Evolutionary conservation across 306 rosid species (phyloP).

Genomic region (Fagus sylvatica): DNA sequence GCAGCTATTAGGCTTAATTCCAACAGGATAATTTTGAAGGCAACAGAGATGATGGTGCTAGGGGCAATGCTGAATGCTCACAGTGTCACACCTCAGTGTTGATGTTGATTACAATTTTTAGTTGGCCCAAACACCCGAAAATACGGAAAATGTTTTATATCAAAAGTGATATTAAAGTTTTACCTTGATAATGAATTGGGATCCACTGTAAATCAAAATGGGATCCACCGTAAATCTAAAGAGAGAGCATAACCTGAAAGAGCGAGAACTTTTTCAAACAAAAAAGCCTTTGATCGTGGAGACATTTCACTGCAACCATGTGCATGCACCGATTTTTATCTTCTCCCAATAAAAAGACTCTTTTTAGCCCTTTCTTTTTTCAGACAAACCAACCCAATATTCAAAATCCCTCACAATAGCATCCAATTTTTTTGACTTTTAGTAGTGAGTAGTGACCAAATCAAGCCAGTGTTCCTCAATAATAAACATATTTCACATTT

Average conservation of each 20-base stretch:
- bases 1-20: no score
- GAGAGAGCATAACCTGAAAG: not conserved
- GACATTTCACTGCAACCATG: conserved; percentile 1
- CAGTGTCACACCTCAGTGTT: no score
- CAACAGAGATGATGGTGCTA: no score
- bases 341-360: conserved; percentile 2
- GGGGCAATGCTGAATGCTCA: no score
- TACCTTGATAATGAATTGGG: no score
- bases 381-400: conserved; percentile 4
- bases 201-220: no score
- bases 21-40: no score
- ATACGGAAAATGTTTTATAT: no score
- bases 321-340: not conserved
- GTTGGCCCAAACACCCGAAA: no score
- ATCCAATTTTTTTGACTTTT: not conserved
- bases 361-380: not conserved
- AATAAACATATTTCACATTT: not conserved
- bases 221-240: no score
- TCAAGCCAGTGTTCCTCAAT: not conserved
- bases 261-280: not conserved
- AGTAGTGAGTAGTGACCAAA: conserved; percentile 6
- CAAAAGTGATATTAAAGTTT: no score
- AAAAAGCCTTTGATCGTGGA: conserved; percentile 34
- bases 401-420: conserved; percentile 17
- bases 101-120: no score